Conservation (phyloP, 345 rosid genomes). For the Kandelia obovata region DNA sequence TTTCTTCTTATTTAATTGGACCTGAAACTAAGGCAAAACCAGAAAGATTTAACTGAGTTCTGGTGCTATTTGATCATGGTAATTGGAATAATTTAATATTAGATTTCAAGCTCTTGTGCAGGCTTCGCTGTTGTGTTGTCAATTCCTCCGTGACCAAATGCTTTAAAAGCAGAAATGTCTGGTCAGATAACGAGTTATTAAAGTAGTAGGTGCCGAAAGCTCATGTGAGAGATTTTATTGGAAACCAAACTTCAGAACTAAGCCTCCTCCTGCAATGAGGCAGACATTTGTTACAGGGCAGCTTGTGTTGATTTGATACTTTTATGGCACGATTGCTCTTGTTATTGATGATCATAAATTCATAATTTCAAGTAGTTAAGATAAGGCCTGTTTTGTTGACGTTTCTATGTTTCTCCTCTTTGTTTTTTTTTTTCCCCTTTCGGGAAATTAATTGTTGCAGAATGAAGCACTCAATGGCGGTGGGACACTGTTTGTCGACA, state of each 20-base stretch:
- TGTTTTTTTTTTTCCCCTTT: not conserved
- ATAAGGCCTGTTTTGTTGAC: not conserved
- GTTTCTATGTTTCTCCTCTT: not conserved
- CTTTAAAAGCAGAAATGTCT: not conserved
- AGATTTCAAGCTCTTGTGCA: not conserved
- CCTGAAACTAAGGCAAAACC: not conserved
- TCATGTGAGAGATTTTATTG: not conserved
- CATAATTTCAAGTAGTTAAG: not conserved
- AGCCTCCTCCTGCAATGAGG: not conserved
- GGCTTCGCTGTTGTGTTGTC: not conserved
- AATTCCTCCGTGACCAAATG: not conserved
- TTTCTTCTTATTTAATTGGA: not conserved
- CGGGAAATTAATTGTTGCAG: constrained; percentile 30
- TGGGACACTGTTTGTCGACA: constrained; percentile 83
- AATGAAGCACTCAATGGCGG: constrained; percentile 98
- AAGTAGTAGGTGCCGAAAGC: not conserved
- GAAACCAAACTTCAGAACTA: not conserved
- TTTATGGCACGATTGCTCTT: not conserved
- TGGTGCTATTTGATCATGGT: constrained; percentile 11
- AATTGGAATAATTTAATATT: constrained; percentile 26
- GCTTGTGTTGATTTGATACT: no score
- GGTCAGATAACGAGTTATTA: not conserved
- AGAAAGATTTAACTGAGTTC: not conserved
- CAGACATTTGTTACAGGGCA: not conserved
- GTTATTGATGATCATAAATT: not conserved